These are phyloP conservation scores for Alternaria panax DNA, from an alignment of 2,329 filamentous ascomycete genomes.

Conservation along the genomic window DNA sequence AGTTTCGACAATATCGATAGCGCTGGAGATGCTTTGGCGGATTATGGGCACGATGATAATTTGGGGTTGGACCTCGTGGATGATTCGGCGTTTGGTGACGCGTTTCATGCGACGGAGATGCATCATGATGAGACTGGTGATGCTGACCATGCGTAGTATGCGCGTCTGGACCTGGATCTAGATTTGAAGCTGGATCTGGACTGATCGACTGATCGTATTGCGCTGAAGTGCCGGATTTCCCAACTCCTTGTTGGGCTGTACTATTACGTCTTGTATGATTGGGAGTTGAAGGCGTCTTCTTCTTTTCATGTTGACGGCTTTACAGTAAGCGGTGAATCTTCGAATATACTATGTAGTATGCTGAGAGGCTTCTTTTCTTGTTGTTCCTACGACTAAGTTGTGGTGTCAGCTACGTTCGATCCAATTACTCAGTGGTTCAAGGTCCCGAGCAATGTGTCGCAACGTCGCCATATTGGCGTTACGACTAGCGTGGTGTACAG, in stretches of 20 bases:
- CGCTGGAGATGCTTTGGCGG: conserved; percentile 50
- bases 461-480: neutral
- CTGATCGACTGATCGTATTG: neutral
- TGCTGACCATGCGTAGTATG: conserved; percentile 34
- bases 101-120: conserved; percentile 50
- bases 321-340: neutral
- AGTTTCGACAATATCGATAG: conserved; percentile 50
- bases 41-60: conserved; percentile 48
- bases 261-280: conserved; percentile 10
- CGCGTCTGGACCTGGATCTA: neutral
- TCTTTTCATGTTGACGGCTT: neutral
- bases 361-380: neutral
- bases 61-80: conserved; percentile 50
- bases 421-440: neutral
- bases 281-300: conserved; percentile 4
- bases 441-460: neutral
- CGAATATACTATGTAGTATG: neutral
- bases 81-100: conserved; percentile 51
- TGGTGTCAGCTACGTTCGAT: neutral
- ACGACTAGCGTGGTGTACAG: neutral
- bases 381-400: neutral
- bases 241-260: conserved; percentile 4
- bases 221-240: neutral
- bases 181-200: neutral
- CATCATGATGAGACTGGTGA: conserved; percentile 42